Evolutionary conservation across 352 stramenopile genomes (phyloP), one percentile per base, ranked within the genome.

Genomic region (Phytophthora palmivora): DNA sequence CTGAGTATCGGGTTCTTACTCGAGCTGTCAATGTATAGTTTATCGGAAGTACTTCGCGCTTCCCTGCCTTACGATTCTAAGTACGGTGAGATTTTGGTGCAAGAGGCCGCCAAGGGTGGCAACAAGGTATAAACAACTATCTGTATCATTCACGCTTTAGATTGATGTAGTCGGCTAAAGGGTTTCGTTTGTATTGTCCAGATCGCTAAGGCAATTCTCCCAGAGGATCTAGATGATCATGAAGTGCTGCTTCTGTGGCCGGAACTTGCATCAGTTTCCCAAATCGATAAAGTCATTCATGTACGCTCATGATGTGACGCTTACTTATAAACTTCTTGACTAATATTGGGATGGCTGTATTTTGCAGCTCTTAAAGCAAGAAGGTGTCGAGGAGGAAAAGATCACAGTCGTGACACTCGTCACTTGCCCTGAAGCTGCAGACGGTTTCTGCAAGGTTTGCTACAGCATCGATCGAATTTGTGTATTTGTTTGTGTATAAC

Each of bases 341-440:
- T 48, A 51, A 57, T 21, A 45, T 10, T 38, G 34, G 47, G 18
- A 4, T 60, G 19, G 6, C 24, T 28, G 24, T 6, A 6, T 42
- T 28, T 50, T 47, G 19, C 36, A 95, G 84, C 63, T 91, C 24
- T 60, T 95, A 34, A 84, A 78, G 33, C 79, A 92, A 19, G 67
- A 89, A 56, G 84, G 84, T 24, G 87, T 92, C 0, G 70, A 87
- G 28, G 74, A 92, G 42, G 82, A 89, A 37, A 84, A 93, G 54
- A 88, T 95, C 38, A 92, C 86, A 21, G 69, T 95, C 3, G 83
- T 94, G 16, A 91, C 84, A 12, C 74, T 95, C 8, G 82, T 94
- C 9, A 95, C 84, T 26, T 91, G 83, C 48, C 87, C 82, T 0
- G 84, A 92, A 57, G 87, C 75, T n/a, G 84, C 84, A 5, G 87